These are phyloP conservation scores for Albizia julibrissin DNA, from an alignment of 306 rosid genomes.

Conservation along the genomic window DNA sequence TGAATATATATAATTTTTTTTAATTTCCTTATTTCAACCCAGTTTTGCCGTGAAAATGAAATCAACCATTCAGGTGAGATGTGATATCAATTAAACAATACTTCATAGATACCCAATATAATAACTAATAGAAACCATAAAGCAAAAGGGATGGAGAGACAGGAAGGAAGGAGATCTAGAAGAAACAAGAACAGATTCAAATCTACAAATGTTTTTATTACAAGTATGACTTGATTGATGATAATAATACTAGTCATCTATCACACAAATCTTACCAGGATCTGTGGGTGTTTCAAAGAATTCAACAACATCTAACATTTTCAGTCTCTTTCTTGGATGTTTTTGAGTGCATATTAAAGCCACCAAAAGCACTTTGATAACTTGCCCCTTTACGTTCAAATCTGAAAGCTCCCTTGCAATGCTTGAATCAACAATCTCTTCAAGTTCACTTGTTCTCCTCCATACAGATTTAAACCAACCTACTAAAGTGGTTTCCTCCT, in stretches of 20 bases:
- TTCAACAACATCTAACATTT: neutral
- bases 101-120: neutral
- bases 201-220: neutral
- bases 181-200: neutral
- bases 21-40: neutral
- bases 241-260: neutral
- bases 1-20: neutral
- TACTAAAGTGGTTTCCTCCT: slow-evolving; percentile 1
- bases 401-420: neutral
- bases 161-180: neutral
- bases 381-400: neutral
- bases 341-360: neutral
- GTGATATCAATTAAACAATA: neutral
- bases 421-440: neutral
- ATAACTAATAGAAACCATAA: neutral
- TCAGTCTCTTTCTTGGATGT: neutral
- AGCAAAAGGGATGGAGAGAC: neutral
- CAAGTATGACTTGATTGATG: neutral
- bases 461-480: neutral
- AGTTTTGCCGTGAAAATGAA: neutral
- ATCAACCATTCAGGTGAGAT: neutral
- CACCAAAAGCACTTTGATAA: neutral
- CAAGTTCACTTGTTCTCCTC: neutral
- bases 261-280: neutral
- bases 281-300: neutral